Evolutionary conservation across 352 stramenopile species (phyloP).

Genomic region (Phytopythium helicoides): DNA sequence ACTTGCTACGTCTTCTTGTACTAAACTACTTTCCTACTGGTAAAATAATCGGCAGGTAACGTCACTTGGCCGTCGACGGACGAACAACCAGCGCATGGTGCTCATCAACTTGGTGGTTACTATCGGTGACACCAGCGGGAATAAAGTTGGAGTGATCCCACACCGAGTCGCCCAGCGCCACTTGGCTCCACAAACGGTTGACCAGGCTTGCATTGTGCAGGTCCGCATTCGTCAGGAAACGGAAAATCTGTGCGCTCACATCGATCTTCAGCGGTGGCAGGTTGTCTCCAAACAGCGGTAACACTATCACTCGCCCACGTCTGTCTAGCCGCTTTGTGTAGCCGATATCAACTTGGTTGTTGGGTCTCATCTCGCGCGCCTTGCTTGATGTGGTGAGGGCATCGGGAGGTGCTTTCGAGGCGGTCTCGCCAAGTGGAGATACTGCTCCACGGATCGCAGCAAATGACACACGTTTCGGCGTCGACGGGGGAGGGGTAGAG

Average conservation of each 20-base stretch:
- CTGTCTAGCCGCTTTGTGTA: neutral
- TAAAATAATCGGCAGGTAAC: no score
- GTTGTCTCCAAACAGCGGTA: slow-evolving; percentile 66
- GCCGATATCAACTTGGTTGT: neutral
- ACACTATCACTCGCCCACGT: slow-evolving; percentile 46
- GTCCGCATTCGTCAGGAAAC: slow-evolving; percentile 70
- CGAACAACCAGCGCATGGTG: neutral
- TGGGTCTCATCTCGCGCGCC: neutral
- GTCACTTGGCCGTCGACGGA: slow-evolving; percentile 4
- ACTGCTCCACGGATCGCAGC: neutral
- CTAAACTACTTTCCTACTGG: no score
- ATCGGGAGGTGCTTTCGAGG: neutral
- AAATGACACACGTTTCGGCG: neutral
- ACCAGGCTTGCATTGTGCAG: slow-evolving; percentile 87
- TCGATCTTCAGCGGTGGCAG: slow-evolving; percentile 59
- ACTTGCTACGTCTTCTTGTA: slow-evolving; percentile 1
- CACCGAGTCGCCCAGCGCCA: slow-evolving; percentile 64
- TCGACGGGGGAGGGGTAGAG: neutral
- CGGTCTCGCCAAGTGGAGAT: slow-evolving; percentile 1
- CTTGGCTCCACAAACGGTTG: slow-evolving; percentile 76
- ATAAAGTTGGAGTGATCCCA: slow-evolving; percentile 83
- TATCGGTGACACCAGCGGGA: slow-evolving; percentile 1
- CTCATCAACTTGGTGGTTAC: neutral
- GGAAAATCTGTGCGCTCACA: slow-evolving; percentile 62
- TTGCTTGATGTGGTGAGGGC: slow-evolving; percentile 3